Conservation (phyloP, 768 basidiomycete species). For the Aureoboletus auriporus region DNA sequence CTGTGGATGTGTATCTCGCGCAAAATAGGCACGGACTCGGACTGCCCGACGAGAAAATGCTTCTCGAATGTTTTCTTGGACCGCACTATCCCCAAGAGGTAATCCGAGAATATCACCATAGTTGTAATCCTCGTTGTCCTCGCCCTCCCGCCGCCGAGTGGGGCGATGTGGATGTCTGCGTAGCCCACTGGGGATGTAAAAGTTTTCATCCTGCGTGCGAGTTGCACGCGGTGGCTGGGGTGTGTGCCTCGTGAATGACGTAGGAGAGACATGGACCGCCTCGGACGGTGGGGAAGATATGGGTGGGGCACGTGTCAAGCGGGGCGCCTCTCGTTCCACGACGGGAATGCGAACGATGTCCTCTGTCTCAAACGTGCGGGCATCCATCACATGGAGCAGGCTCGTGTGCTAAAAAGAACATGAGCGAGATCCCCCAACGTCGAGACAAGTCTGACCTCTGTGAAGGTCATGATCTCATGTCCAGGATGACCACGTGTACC, state of each 20-base stretch:
- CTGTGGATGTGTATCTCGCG: slow-evolving; percentile 23
- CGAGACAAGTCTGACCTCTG: slow-evolving; percentile 59
- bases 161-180: slow-evolving; percentile 20
- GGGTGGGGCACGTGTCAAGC: slow-evolving; percentile 8
- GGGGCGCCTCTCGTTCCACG: slow-evolving; percentile 15
- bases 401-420: slow-evolving; percentile 62
- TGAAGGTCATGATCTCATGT: slow-evolving; percentile 82
- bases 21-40: slow-evolving; percentile 35
- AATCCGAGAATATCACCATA: slow-evolving; percentile 53
- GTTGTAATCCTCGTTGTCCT: slow-evolving; percentile 30
- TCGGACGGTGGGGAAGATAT: slow-evolving; percentile 11
- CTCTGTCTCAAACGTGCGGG: slow-evolving; percentile 78
- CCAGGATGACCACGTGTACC: slow-evolving; percentile 44
- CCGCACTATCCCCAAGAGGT: slow-evolving; percentile 50
- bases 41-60: slow-evolving; percentile 49
- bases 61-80: slow-evolving; percentile 56
- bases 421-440: slow-evolving; percentile 4
- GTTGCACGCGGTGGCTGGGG: slow-evolving; percentile 33
- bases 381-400: slow-evolving; percentile 80
- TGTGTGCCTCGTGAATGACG: slow-evolving; percentile 14
- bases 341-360: slow-evolving; percentile 61
- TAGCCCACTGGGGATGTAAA: slow-evolving; percentile 39
- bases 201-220: slow-evolving; percentile 54
- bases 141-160: slow-evolving; percentile 18
- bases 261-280: slow-evolving; percentile 5